Base-by-base conservation (phyloP, 306 rosid species). In the Gastrolobium villosum region DNA sequence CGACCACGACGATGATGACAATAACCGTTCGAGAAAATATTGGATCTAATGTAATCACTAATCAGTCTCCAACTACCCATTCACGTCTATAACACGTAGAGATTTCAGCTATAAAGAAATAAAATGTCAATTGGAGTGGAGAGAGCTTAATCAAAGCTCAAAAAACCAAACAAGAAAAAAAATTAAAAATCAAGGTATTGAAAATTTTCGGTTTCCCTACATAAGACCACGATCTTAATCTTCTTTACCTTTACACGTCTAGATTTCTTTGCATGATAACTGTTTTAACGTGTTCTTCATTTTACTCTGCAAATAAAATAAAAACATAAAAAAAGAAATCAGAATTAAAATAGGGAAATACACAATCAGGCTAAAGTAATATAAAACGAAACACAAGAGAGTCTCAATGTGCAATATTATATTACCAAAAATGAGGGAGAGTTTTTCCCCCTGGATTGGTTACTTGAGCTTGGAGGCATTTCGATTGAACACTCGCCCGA, bases 201-300 rank as follows among this genome's bases (percentile, higher is more conserved):
- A 59, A 72, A 61, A 37, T 28, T 60, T 36, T 71, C 11, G 2
- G 9, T 41, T 6, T 6, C 28, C 26, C 13, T 41, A 52, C 20
- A 36, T 15, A 26, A 4, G 72, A 65, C 32, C 75, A 60, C 39
- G 0, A 7, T 15, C 44, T 40, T 50, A 77, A 52, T 84, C 80
- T 26, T 43, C 61, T 39, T 76, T 50, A 79, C 78, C n/a, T 7
- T 20, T 20, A 20, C 26, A 20, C 26, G 26, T 20, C 81, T 83
- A 74, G 3, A 80, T 60, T 37, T 83, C 65, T 73, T 83, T 86
- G 85, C 89, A 86, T 14, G 89, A 87, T 54, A 89, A 14, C 8
- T 74, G 86, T 76, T 65, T 84, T 71, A 82, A 48, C 34, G 49
- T 32, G n/a, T 39, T 55, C 77, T 85, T 86, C 62, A 87, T 2